Evolutionary conservation across 768 basidiomycete species (phyloP).

Genomic region (Tephrocybe sp.): DNA sequence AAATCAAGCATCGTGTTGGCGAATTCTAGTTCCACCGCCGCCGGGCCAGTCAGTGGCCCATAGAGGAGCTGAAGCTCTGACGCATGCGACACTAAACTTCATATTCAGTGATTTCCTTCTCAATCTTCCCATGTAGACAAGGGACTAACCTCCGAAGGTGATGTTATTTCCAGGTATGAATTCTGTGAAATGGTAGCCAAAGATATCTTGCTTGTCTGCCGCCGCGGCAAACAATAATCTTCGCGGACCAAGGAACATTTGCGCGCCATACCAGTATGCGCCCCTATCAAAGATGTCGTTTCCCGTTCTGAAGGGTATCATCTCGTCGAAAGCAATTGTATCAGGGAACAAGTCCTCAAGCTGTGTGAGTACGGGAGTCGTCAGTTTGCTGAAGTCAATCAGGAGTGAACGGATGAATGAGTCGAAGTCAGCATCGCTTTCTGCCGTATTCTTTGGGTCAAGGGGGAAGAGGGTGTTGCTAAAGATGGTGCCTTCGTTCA

Average conservation of each 20-base stretch:
- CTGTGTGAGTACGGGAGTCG: conserved; percentile 34
- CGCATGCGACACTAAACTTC: conserved; percentile 40
- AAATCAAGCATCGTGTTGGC: conserved; percentile 48
- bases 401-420: conserved; percentile 45
- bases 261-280: conserved; percentile 55
- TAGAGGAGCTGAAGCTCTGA: conserved; percentile 49
- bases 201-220: conserved; percentile 44
- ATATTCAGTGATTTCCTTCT: neutral
- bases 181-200: conserved; percentile 53
- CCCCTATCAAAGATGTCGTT: conserved; percentile 58
- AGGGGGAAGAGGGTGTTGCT: conserved; percentile 35
- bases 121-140: neutral
- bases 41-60: conserved; percentile 38
- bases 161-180: conserved; percentile 54
- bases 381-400: conserved; percentile 51
- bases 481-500: conserved; percentile 53
- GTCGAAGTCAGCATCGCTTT: conserved; percentile 43
- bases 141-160: conserved; percentile 39
- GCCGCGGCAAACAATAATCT: conserved; percentile 49
- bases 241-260: conserved; percentile 52
- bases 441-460: conserved; percentile 29
- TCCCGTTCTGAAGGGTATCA: conserved; percentile 50
- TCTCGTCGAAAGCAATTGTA: conserved; percentile 37
- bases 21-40: conserved; percentile 40
- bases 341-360: conserved; percentile 43